A percentile compares a stretch with the other conserved stretches of the same genome.
phyloP scores from a whole-genome alignment of 116 monocot species.

The Trichopus zeylanicus region DNA sequence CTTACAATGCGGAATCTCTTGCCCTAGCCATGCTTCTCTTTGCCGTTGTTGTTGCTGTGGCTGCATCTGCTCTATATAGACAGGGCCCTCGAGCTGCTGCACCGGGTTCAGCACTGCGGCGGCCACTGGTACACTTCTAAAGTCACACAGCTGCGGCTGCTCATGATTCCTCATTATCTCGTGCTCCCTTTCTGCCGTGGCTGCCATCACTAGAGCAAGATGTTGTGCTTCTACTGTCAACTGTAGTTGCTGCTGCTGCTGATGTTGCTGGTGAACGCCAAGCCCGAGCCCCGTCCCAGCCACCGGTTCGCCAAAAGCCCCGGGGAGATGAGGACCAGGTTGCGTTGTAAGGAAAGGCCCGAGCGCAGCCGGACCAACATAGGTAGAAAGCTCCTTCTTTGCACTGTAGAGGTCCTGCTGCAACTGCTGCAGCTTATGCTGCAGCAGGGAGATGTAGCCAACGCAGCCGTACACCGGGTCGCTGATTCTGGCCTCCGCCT shows the following conservation, averaged over 20 bases:
- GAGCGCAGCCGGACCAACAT: not conserved
- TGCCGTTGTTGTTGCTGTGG: not conserved
- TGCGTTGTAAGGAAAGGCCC: not conserved
- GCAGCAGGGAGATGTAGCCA: constrained; percentile 22
- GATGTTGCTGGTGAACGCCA: not conserved
- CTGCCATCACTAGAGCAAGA: not conserved
- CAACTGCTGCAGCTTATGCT: constrained; percentile 12
- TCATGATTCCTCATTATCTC: not conserved
- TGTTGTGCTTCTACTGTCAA: not conserved
- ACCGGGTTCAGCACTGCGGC: not conserved
- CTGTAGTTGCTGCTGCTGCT: not conserved
- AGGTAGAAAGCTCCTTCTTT: constrained; percentile 16
- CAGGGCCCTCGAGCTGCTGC: not conserved
- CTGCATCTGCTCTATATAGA: not conserved
- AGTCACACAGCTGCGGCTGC: not conserved
- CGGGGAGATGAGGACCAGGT: no score
- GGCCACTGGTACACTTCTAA: not conserved
- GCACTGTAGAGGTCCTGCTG: constrained; percentile 9
- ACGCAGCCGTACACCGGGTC: constrained; percentile 36
- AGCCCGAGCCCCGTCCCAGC: not conserved
- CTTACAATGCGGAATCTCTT: not conserved
- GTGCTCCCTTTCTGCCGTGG: constrained; percentile 1
- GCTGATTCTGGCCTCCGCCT: constrained; percentile 19
- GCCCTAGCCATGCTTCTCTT: not conserved
- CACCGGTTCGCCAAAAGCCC: no score